Conservation (phyloP, 805 yeast genomes). For the Candida piceae region DNA sequence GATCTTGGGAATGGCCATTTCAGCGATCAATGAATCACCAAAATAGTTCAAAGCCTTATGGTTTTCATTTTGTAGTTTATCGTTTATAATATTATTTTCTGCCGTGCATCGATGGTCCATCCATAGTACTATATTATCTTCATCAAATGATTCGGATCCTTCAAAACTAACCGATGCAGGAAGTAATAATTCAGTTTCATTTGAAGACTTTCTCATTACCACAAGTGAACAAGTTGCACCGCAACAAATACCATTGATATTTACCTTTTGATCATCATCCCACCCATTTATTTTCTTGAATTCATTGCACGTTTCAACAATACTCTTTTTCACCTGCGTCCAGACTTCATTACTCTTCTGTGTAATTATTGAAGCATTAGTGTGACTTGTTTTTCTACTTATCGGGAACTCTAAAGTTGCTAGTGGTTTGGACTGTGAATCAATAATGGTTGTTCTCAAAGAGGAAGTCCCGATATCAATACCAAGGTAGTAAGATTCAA, state of each 20-base stretch:
- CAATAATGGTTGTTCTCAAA: constrained; percentile 6
- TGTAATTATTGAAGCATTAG: constrained; percentile 6
- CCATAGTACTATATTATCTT: constrained; percentile 45
- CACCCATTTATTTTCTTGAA: background rate
- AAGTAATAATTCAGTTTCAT: constrained; percentile 10
- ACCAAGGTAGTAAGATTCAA: too few relatives aligned
- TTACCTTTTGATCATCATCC: constrained; percentile 1
- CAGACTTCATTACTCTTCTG: constrained; percentile 12
- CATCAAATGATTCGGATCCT: constrained; percentile 7
- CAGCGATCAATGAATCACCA: constrained; percentile 38
- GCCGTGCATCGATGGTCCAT: constrained; percentile 46
- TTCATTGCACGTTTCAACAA: constrained; percentile 1
- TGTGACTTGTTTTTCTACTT: background rate
- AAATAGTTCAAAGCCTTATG: constrained; percentile 2
- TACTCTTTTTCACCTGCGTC: constrained; percentile 5
- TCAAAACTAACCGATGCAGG: constrained; percentile 33
- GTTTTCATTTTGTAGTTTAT: constrained; percentile 13
- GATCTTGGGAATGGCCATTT: constrained; percentile 54
- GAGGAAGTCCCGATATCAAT: constrained; percentile 17
- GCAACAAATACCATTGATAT: constrained; percentile 33
- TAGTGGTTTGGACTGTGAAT: constrained; percentile 1
- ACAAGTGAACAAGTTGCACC: constrained; percentile 62
- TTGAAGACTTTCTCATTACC: constrained; percentile 28
- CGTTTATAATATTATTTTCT: constrained; percentile 31
- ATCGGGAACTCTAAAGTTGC: constrained; percentile 8